Evolutionary conservation across 768 basidiomycete genomes (phyloP), one percentile per base, ranked within the genome.

Genomic region (Candolleomyces aberdarensis): DNA sequence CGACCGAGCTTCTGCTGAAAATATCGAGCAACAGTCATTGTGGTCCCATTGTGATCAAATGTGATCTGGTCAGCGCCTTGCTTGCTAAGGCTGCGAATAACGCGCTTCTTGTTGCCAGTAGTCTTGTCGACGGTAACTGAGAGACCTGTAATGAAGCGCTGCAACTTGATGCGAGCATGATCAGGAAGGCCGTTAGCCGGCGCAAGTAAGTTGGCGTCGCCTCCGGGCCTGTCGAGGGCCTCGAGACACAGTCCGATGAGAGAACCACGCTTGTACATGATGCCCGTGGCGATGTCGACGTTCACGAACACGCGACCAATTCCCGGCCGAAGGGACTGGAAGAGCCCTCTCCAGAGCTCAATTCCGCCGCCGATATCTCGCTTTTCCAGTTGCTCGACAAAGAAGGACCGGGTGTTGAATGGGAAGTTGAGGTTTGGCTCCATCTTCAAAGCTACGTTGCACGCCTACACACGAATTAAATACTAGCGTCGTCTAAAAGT

Each of bases 391-490:
- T 59, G 49, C 22, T 82, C 72, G 0, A 87, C 88, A 70, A 87
- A 93, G 72, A 93, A 92, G 0, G 88, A 90, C 0, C 91, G 82
- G 7, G 85, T 81, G 56, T 91, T 88, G 78, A 86, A 90, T 0
- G 91, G 89, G 59, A 86, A 85, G 19, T 79, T 78, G 68, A 84
- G 69, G 2, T 83, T 87, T 0, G 91, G 91, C 57, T 84, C 83
- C 87, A 89, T 89, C 0, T 91, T 82, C 15, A 93, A 80, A 11
- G 86, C 86, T 3, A 92, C 86, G 61, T 93, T 92, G 52, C 88
- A 69, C 0, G 88, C 87, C 89, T 91, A 22, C 17, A 20, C 9
- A 6, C 14, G 20, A 57, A 46, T 61, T 22, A 47, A 32, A n/a
- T 2, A 29, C 43, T 26, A 61, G 22, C 2, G 9, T 20, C 6